A percentile compares a stretch with the other conserved stretches of the same genome.
phyloP scores from a whole-genome alignment of 768 basidiomycete genomes.

The Leccinum boreale region DNA sequence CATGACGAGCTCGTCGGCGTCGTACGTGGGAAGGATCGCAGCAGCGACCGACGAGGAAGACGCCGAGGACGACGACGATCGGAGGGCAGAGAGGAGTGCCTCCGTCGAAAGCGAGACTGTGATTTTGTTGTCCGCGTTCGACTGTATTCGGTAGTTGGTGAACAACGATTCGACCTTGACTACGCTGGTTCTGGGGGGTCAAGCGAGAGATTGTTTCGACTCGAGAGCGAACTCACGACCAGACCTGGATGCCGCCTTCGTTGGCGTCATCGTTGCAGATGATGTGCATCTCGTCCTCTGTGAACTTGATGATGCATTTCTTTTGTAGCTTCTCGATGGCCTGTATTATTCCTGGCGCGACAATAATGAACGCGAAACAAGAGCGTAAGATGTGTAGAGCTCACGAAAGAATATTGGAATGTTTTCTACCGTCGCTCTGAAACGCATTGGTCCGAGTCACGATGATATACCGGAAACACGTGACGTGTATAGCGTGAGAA shows the following conservation, averaged over 20 bases:
- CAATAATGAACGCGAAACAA: neutral
- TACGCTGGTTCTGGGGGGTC: slow-evolving; percentile 38
- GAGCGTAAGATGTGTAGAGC: slow-evolving; percentile 9
- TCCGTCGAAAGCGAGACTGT: slow-evolving; percentile 71
- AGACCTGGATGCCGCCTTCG: slow-evolving; percentile 85
- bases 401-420: slow-evolving; percentile 53
- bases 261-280: slow-evolving; percentile 80
- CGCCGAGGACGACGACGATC: slow-evolving; percentile 54
- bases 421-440: slow-evolving; percentile 58
- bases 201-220: slow-evolving; percentile 7
- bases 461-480: slow-evolving; percentile 13
- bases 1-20: slow-evolving; percentile 68
- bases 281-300: slow-evolving; percentile 69
- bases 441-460: slow-evolving; percentile 47
- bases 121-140: slow-evolving; percentile 80
- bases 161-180: slow-evolving; percentile 69
- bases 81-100: slow-evolving; percentile 71
- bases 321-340: slow-evolving; percentile 82
- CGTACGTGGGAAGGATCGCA: slow-evolving; percentile 35
- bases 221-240: slow-evolving; percentile 56
- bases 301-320: slow-evolving; percentile 79
- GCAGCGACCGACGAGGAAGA: slow-evolving; percentile 35
- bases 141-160: slow-evolving; percentile 79
- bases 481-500: slow-evolving; percentile 5
- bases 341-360: slow-evolving; percentile 64